Percentiles rank a stretch among this genome's conserved stretches.
Evolutionary conservation across 257 asterid genomes (phyloP).

Genomic region (Lantana camara): DNA sequence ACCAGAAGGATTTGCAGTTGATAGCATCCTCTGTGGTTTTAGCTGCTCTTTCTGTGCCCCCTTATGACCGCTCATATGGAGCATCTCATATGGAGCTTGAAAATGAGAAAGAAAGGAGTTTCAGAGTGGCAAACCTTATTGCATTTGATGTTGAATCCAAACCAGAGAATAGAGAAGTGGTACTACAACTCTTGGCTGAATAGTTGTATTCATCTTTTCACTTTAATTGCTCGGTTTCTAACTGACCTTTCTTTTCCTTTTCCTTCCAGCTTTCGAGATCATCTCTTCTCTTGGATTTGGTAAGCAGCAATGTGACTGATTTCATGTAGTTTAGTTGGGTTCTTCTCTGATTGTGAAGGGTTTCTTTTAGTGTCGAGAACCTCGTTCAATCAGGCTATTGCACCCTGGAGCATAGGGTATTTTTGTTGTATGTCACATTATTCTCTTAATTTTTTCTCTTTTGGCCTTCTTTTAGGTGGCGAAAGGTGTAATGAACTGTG

Average conservation of each 20-base stretch:
- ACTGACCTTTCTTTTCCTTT: slow-evolving; percentile 28
- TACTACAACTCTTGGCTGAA: slow-evolving; percentile 30
- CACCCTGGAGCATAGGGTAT: not conserved
- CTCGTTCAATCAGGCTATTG: not conserved
- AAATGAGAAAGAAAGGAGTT: slow-evolving; percentile 76
- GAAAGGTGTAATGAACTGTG: slow-evolving; percentile 93
- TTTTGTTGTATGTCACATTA: not conserved
- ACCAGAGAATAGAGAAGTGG: slow-evolving; percentile 68
- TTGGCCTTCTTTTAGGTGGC: slow-evolving; percentile 52
- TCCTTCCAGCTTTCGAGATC: slow-evolving; percentile 93
- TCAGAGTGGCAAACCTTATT: slow-evolving; percentile 65
- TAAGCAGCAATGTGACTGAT: slow-evolving; percentile 35
- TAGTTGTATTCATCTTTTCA: slow-evolving; percentile 16
- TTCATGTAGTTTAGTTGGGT: slow-evolving; percentile 3
- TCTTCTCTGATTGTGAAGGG: slow-evolving; percentile 12
- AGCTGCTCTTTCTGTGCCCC: slow-evolving; percentile 90
- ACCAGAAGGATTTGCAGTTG: slow-evolving; percentile 88
- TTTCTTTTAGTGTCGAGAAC: not conserved
- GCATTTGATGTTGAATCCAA: slow-evolving; percentile 77
- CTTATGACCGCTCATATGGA: slow-evolving; percentile 65
- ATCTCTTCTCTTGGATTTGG: slow-evolving; percentile 73
- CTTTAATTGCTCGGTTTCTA: not conserved
- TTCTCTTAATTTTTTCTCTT: slow-evolving; percentile 15
- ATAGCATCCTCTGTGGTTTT: slow-evolving; percentile 83
- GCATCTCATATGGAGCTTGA: slow-evolving; percentile 86